A percentile compares a stretch with the other conserved stretches of the same genome.
Conservation (phyloP, 495 filamentous ascomycete species). For the Venustampulla echinocandica region DNA sequence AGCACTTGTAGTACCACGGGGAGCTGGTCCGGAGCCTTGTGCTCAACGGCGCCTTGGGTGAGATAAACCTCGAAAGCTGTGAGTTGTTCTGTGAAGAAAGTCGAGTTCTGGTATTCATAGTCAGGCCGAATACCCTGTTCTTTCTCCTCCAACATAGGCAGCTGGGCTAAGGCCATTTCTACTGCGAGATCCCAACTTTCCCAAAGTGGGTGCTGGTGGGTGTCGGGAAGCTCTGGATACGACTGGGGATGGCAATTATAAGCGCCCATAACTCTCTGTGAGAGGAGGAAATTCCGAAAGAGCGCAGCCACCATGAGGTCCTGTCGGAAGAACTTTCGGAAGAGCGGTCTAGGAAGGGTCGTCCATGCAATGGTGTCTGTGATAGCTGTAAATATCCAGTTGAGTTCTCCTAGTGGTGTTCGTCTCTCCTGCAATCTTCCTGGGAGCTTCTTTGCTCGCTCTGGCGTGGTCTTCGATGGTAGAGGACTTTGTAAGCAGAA, state of each 20-base stretch:
- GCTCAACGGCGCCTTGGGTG: conserved; percentile 72
- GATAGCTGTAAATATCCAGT: conserved; percentile 99
- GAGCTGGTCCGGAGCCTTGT: conserved; percentile 84
- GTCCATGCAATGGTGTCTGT: conserved; percentile 99
- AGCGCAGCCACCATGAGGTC: conserved; percentile 98
- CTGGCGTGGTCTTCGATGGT: conserved; percentile 61
- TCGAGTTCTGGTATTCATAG: conserved; percentile 89
- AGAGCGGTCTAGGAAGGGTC: conserved; percentile 73
- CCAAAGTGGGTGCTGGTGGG: conserved; percentile 90
- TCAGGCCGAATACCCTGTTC: conserved; percentile 59
- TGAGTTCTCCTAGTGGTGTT: conserved; percentile 90
- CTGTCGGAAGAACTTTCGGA: conserved; percentile 94
- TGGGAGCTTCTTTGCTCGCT: conserved; percentile 72
- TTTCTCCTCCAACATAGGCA: conserved; percentile 68
- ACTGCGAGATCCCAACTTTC: conserved; percentile 96
- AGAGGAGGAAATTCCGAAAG: conserved; percentile 91
- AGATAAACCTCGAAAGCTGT: conserved; percentile 97
- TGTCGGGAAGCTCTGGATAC: conserved; percentile 79
- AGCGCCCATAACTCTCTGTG: conserved; percentile 88
- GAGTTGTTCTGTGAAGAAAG: conserved; percentile 94
- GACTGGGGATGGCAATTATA: conserved; percentile 93
- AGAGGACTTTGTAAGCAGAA: conserved; percentile 91
- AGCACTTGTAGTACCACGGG: conserved; percentile 95
- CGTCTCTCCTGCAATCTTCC: conserved; percentile 86
- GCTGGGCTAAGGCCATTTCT: conserved; percentile 87